Percentiles rank a stretch among this genome's conserved stretches.
phyloP scores from a whole-genome alignment of 83 land plant species.

The Picea abies region DNA sequence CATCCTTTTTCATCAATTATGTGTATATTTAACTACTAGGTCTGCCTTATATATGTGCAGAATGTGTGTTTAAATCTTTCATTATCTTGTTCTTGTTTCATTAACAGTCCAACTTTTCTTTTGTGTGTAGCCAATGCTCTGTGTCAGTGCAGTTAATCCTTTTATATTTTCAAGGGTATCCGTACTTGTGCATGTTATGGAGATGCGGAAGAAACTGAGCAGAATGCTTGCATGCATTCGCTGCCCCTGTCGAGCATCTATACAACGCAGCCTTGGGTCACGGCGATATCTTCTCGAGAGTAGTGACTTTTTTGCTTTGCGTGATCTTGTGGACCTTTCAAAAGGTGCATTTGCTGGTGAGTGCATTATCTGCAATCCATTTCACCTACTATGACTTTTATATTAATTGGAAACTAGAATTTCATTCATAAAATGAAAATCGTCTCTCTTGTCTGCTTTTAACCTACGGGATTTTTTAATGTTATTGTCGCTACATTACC shows the following conservation, averaged over 20 bases:
- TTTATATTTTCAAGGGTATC: conserved; percentile 84
- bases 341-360: conserved; percentile 95
- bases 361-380: conserved; percentile 8
- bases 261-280: conserved; percentile 69
- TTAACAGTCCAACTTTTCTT: conserved; percentile 4
- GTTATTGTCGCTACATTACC: background rate
- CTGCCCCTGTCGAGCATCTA: conserved; percentile 76
- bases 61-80: background rate
- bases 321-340: conserved; percentile 93
- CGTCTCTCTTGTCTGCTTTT: background rate
- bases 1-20: background rate
- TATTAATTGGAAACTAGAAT: background rate
- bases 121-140: conserved; percentile 92
- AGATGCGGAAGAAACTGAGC: conserved; percentile 71
- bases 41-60: background rate
- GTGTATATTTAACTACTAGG: background rate
- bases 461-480: background rate
- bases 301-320: conserved; percentile 91
- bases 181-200: conserved; percentile 76
- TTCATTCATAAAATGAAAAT: background rate
- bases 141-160: conserved; percentile 97
- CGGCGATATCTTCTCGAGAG: conserved; percentile 88
- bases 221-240: conserved; percentile 72
- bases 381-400: no score
- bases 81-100: background rate